Base-by-base conservation (phyloP, 345 rosid genomes). In the Lumnitzera littorea region DNA sequence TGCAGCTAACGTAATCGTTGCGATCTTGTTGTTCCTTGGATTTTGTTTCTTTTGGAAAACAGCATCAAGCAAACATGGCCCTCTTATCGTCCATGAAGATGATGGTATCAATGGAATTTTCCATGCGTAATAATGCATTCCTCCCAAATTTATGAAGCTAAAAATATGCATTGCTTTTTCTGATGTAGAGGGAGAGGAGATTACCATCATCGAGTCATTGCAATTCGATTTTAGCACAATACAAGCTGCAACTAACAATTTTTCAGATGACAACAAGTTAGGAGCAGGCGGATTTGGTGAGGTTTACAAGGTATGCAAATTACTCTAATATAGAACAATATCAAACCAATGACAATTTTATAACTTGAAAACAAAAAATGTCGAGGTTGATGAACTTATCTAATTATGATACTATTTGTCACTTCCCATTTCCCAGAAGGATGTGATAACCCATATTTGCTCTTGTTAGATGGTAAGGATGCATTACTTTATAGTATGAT, bases 231-330 rank as follows among this genome's bases (percentile, higher is more conserved):
- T 72, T 5, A 55, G 29, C 50, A 51, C 67, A 13, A 72, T 88
- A 14, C 60, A 77, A 70, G 69, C 56, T 17, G 81, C 90, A 1
- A 80, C 87, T 11, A 53, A 80, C 36, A 62, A 72, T 46, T 85
- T 88, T 63, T 78, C 91, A 12, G 61, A 41, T 0, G 65, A 75
- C 20, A 80, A 83, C 52, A 78, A 78, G 67, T 70, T 88, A 52
- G 91, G 96, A 48, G 80, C 60, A 58, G 96, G 96, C 47, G 95
- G 89, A 65, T 84, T 83, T 65, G 87, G 95, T 50, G 85, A 62
- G 29, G 91, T 88, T 69, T 85, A 73, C 70, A 76, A 78, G 83
- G 89, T 83, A 66, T 2, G 1, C 7, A 24, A 36, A 36, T 20
- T 7, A 36, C 43, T 5, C 1, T 4, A 36, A 36, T 36, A 36